Conservation (phyloP, 1,284 basidiomycete species). For the Trichosporon coremiiforme region DNA sequence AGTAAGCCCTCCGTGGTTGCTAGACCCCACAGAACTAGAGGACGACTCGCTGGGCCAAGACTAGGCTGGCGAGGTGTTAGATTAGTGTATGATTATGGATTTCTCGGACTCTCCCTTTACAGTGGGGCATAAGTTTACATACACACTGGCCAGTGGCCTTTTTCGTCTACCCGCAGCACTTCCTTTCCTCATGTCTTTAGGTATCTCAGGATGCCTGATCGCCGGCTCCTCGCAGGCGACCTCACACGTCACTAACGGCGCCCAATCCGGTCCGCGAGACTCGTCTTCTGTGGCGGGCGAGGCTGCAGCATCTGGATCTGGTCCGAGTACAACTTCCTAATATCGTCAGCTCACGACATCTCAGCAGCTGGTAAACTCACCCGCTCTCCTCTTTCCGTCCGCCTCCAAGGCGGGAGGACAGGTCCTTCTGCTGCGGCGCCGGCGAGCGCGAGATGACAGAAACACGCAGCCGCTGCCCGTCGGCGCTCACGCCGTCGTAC, state of each 20-base stretch:
- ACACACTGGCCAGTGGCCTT: slow-evolving; percentile 4
- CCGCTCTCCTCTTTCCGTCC: neutral
- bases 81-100: slow-evolving; percentile 17
- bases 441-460: slow-evolving; percentile 51
- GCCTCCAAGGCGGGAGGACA: neutral
- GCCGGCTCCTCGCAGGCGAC: too few species aligned
- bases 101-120: neutral
- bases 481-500: slow-evolving; percentile 77
- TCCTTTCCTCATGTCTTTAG: too few species aligned
- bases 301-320: slow-evolving; percentile 13
- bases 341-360: neutral
- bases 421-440: neutral
- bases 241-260: slow-evolving; percentile 16
- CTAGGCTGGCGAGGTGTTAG: neutral
- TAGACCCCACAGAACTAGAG: neutral
- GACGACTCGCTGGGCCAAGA: neutral
- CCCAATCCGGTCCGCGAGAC: slow-evolving; percentile 13
- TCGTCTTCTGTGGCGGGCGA: slow-evolving; percentile 2
- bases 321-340: slow-evolving; percentile 82
- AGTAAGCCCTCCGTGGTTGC: neutral
- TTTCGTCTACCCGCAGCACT: neutral
- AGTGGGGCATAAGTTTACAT: slow-evolving; percentile 6
- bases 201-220: too few species aligned
- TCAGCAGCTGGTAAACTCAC: neutral
- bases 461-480: slow-evolving; percentile 72